Evolutionary conservation across 2,329 filamentous ascomycete species (phyloP), one percentile per base, ranked within the genome.

Genomic region (Scedosporium boydii): DNA sequence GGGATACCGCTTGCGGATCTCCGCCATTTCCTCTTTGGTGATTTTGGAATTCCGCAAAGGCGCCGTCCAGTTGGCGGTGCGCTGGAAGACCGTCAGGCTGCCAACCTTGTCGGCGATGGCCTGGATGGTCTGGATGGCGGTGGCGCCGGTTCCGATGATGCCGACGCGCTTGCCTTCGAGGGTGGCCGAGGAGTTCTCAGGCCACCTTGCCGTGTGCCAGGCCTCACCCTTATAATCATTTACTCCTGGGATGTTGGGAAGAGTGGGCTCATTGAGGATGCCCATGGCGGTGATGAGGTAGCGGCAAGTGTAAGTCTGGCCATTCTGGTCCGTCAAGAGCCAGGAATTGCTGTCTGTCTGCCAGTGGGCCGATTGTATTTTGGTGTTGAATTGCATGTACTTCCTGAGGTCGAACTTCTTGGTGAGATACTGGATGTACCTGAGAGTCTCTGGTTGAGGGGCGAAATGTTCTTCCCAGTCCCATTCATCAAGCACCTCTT

Each of bases 41-140:
- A 87, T 81, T 23, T 87, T 82, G 2, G 80, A 67, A 66, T 83
- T 85, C 0, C 77, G 76, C 55, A 87, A 85, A 0, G 86, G 78
- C 42, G 80, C 81, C 0, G 83, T 84, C 87, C 87, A 90, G 0
- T 87, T 89, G 38, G 77, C 80, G 66, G 82, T 87, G 10, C 87
- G 77, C 1, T 81, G 84, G 65, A 88, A 89, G 70, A 88, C 84
- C 65, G 88, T 84, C 0, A 89, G 74, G 1, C 77, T 80, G 1
- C 67, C 68, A 1, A 81, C 80, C 0, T 68, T 68, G 29, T 76
- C 75, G 61, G 84, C 81, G 1, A 86, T 66, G 53, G 82, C 82
- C 0, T 82, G 73, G 0, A 81, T 77, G 1, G 82, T 71, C 64
- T 87, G 85, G 27, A 87, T 80, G 0, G 83, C 85, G 4, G 80